Evolutionary conservation across 345 rosid species (phyloP).

Genomic region (Orychophragmus violaceus): DNA sequence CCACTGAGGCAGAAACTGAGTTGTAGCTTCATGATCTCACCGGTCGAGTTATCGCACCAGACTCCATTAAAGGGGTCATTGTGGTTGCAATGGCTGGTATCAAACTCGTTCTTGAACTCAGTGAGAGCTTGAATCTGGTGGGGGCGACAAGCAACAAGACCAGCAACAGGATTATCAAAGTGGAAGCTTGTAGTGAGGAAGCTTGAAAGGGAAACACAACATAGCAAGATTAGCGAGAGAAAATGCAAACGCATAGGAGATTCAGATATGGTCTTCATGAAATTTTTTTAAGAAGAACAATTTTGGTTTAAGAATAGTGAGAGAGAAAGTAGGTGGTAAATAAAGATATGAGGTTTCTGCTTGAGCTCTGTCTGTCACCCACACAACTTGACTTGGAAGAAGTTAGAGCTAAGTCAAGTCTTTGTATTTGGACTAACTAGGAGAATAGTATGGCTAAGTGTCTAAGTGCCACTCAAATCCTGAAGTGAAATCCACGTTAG

Average conservation of each 20-base stretch:
- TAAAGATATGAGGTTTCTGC: not conserved
- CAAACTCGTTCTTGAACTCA: not conserved
- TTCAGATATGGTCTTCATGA: not conserved
- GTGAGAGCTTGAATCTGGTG: not conserved
- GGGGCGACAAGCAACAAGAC: not conserved
- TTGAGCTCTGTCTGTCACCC: not conserved
- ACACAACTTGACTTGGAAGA: not conserved
- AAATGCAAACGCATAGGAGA: not conserved
- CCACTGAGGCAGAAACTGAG: not conserved
- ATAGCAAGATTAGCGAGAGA: not conserved
- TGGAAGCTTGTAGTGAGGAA: no score
- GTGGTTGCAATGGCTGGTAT: not conserved
- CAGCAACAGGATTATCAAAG: no score
- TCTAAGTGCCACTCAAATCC: not conserved
- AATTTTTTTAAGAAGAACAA: not conserved
- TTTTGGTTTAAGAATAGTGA: not conserved
- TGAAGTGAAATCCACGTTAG: not conserved
- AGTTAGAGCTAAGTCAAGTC: not conserved
- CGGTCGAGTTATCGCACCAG: not conserved
- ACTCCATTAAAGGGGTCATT: not conserved
- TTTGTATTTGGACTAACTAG: not conserved
- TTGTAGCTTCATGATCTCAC: not conserved
- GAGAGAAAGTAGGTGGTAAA: not conserved
- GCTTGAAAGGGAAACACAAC: not conserved
- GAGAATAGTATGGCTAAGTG: not conserved